Evolutionary conservation across 2,329 filamentous ascomycete genomes (phyloP), one percentile per base, ranked within the genome.

Genomic region (Cryphonectria nitschkei): DNA sequence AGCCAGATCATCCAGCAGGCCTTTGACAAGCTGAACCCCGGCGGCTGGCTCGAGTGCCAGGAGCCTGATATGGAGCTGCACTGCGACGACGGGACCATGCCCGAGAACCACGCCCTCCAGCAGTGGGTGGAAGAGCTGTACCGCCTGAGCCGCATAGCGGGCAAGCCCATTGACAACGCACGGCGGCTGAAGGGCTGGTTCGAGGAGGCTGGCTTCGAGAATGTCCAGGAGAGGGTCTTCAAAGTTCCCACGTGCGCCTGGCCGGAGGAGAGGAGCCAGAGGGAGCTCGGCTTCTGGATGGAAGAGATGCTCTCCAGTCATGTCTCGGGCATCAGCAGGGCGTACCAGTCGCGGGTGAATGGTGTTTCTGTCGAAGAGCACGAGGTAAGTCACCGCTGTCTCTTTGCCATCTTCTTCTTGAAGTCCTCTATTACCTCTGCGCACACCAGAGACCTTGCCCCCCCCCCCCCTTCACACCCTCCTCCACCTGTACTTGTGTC

Each of bases 21-120:
- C 5, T 87, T 85, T 71, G 78, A 80, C n/a, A 79, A 82, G 54
- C 79, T 88, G 0, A 77, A 78, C 16, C 86, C 86, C 0, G 87
- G 86, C 43, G 86, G 86, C 60, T 89, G 84, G 81, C 81, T 88
- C 61, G 86, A 89, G 76, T 84, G 83, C 2, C 86, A 88, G 73
- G 86, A 88, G 74, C 76, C 81, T 14, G 80, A 82, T 69, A 77
- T 79, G 64, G 70, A 72, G 2, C 73, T 83, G 37, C 71, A 74
- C 39, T 84, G 80, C 70, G 86, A 88, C 72, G 85, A 87, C 71
- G 81, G 74, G 32, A 85, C 81, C 7, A 78, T 87, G 65, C 65
- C 76, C 5, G 76, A 75, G 0, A 77, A 84, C 32, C 80, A 79
- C 22, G 76, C 83, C 0, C 73, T 86, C 8, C 75, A 77, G 34